phyloP scores from a whole-genome alignment of 169 alveolate genomes.

The Haemoproteus tartakovskyi region DNA sequence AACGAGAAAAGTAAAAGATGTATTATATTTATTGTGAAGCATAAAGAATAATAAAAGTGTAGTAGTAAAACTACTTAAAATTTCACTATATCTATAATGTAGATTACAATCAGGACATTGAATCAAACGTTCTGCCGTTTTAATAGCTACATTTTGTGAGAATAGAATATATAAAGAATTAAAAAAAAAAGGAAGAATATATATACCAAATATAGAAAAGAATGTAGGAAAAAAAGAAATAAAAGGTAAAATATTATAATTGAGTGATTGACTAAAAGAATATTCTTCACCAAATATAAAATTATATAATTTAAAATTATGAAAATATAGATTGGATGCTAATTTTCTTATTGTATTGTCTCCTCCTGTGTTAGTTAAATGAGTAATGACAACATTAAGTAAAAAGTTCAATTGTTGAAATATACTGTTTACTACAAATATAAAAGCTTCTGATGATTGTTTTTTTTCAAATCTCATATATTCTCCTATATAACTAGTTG shows the following conservation, averaged over 20 bases:
- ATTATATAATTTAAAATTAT: not conserved
- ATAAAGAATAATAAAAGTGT: slow-evolving; percentile 16
- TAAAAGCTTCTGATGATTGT: slow-evolving; percentile 63
- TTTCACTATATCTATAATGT: slow-evolving; percentile 36
- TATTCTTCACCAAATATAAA: slow-evolving; percentile 28
- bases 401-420: slow-evolving; percentile 62
- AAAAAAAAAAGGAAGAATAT: slow-evolving; percentile 9
- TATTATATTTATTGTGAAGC: slow-evolving; percentile 4
- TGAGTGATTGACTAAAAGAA: slow-evolving; percentile 10
- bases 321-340: slow-evolving; percentile 8
- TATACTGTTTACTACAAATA: slow-evolving; percentile 52
- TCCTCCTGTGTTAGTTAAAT: slow-evolving; percentile 74
- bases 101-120: slow-evolving; percentile 25
- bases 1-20: slow-evolving; percentile 8
- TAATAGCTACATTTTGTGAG: not conserved
- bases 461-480: slow-evolving; percentile 50
- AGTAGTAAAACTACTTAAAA: slow-evolving; percentile 4
- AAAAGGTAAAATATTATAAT: slow-evolving; percentile 21
- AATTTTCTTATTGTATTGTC: slow-evolving; percentile 65
- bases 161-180: slow-evolving; percentile 4
- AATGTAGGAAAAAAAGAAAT: slow-evolving; percentile 8
- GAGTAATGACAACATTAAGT: slow-evolving; percentile 69
- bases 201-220: slow-evolving; percentile 18
- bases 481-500: slow-evolving; percentile 34
- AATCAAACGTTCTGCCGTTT: slow-evolving; percentile 10